Base-by-base conservation (phyloP, 768 basidiomycete species). In the Epithele typhae region DNA sequence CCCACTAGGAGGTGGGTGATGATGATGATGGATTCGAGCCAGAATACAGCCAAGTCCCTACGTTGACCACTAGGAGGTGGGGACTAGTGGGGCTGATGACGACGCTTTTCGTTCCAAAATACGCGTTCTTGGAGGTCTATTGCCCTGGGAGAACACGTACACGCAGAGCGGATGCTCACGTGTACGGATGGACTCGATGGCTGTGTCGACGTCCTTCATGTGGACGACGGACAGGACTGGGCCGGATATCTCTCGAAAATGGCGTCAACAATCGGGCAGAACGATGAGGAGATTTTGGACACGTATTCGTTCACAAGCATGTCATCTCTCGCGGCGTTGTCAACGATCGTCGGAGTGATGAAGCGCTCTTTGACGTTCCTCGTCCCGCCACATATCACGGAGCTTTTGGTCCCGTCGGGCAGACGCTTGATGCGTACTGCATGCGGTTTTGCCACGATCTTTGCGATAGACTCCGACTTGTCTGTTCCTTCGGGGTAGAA, bases 1-100 rank as follows among this genome's bases (percentile, higher is more conserved):
- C 87, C 87, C 45, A 89, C 82, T 7, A 87, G 86, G 22, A 87
- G n/a, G n/a, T n/a, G n/a, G n/a, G n/a, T n/a, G n/a, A n/a, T n/a
- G n/a, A n/a, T n/a, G n/a, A n/a, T n/a, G n/a, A n/a, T n/a, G n/a
- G n/a, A n/a, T n/a, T n/a, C n/a, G n/a, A n/a, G n/a, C n/a, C n/a
- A n/a, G n/a, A n/a, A n/a, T n/a, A n/a, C n/a, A n/a, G n/a, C n/a
- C n/a, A n/a, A n/a, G n/a, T n/a, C n/a, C n/a, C n/a, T n/a, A n/a
- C n/a, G n/a, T n/a, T n/a, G n/a, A n/a, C n/a, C n/a, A n/a, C n/a
- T n/a, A n/a, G n/a, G n/a, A n/a, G 59, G 12, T 79, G 82, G 7
- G 82, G 73, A 7, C 68, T 79, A 78, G 47, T 68, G 32, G 65
- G 79, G 1, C 63, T 83, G 17, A 90, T 58, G 34, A 87, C 37